Base-by-base conservation (phyloP, 495 filamentous ascomycete genomes). In the Aspergillus biplanus region DNA sequence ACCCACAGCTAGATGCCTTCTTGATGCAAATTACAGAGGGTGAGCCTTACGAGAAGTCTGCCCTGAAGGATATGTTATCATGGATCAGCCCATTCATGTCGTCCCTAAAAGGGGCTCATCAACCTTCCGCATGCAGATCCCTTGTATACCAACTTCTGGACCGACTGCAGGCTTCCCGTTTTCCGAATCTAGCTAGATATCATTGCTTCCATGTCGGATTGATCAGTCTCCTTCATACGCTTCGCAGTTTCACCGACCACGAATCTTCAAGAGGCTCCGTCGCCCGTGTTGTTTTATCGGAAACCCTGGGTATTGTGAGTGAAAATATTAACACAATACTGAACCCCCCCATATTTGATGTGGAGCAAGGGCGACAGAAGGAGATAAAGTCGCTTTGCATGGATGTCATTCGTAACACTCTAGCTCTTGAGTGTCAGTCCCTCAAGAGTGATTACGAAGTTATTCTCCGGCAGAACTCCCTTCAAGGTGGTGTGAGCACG, bases 81-180 rank as follows among this genome's bases (percentile, higher is more conserved):
- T 97, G 91, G 90, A 85, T 91, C 34, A 78, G 74, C 42, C 85
- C 87, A 0, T 89, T 96, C 64, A 83, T 96, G 69, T 78, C 80
- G n/a, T 96, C 92, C 0, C 80, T 96, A 47, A 87, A 88, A 57
- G 74, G 85, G 2, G 83, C 83, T 33, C 89, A 90, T 65, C 85
- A 92, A 56, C 84, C 86, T 31, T 86, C 91, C 62, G 86, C 89
- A 15, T 93, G 89, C 73, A 85, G 91, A 46, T 80, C 86, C 33
- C 76, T 96, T 37, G 78, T 88, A 7, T 81, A 85, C 52, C 86
- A 92, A 68, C 80, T 96, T 15, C 80, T 96, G 33, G 82, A 86
- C 56, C 83, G 81, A 12, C 80, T 92, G 35, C 89, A 92, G 64
- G 72, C 78, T 31, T 56, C 69, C 0, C 79, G 78, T 32, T 80